Percentiles rank a stretch among this genome's conserved stretches.
These are phyloP conservation scores for Cornus florida DNA, from an alignment of 148 eudicot species.

Conservation along the genomic window DNA sequence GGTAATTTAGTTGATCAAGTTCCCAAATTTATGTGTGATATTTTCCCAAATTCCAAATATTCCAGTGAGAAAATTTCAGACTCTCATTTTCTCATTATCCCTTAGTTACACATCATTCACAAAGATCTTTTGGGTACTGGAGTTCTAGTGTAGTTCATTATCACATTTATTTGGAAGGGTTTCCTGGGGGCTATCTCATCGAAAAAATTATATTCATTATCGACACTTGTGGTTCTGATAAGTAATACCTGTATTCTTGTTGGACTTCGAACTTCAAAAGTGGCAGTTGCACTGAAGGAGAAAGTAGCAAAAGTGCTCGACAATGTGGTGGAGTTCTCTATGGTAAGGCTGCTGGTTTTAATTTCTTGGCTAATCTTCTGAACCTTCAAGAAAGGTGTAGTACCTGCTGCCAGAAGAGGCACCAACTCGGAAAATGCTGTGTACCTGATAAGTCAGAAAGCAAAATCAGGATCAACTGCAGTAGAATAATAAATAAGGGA, in stretches of 20 bases:
- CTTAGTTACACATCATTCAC: neutral
- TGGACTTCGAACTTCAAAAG: conserved; percentile 80
- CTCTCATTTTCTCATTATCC: neutral
- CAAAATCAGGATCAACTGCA: conserved; percentile 7
- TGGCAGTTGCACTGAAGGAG: conserved; percentile 81
- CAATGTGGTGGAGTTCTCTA: conserved; percentile 64
- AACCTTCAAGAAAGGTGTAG: conserved; percentile 67
- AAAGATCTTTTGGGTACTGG: neutral
- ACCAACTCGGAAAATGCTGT: conserved; percentile 91
- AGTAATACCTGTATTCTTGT: conserved; percentile 82
- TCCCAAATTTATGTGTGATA: neutral
- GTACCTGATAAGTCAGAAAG: conserved; percentile 51
- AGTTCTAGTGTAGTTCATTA: neutral
- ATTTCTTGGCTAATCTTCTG: conserved; percentile 71
- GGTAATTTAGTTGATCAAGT: no score
- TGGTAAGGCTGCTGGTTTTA: conserved; percentile 48
- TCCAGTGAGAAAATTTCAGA: neutral
- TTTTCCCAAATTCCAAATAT: neutral
- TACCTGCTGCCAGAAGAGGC: conserved; percentile 83
- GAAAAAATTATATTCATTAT: neutral
- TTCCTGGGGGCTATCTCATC: neutral
- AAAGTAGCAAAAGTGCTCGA: conserved; percentile 75
- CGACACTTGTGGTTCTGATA: neutral
- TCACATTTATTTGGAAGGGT: neutral
- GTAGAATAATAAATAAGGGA: neutral